phyloP scores from a whole-genome alignment of 2,329 filamentous ascomycete species.

The Hymenoscyphus occultus region DNA sequence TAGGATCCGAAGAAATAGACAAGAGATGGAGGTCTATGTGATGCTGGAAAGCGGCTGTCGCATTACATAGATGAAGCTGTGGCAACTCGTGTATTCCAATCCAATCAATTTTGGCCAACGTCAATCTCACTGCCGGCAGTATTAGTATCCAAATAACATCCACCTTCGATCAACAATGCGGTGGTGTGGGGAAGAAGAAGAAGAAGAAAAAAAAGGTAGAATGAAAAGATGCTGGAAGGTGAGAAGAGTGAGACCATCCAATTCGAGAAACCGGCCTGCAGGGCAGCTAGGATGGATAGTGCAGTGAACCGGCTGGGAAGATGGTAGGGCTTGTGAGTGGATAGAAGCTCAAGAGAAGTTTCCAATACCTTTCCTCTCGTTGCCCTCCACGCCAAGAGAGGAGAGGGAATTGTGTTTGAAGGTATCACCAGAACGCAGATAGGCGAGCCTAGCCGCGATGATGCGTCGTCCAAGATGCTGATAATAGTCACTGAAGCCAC shows the following conservation, averaged over 20 bases:
- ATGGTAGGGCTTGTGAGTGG: background rate
- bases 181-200: conserved; percentile 13
- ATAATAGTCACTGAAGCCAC: background rate
- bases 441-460: conserved; percentile 1
- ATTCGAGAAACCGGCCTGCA: conserved; percentile 13
- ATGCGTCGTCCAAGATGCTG: background rate
- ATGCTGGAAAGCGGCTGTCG: conserved; percentile 17
- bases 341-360: background rate
- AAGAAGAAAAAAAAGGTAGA: background rate
- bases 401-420: background rate
- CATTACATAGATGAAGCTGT: conserved; percentile 21
- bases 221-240: background rate
- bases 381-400: background rate
- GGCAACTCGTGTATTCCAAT: conserved; percentile 12
- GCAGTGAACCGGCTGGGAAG: background rate
- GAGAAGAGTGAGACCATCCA: conserved; percentile 5
- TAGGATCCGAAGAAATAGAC: conserved; percentile 30
- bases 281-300: background rate
- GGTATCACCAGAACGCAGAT: background rate
- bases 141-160: conserved; percentile 19
- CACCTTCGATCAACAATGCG: conserved; percentile 17
- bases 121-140: conserved; percentile 12
- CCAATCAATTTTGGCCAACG: conserved; percentile 10
- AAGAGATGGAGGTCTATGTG: conserved; percentile 23
- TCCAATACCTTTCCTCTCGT: background rate